Percentiles rank a stretch among this genome's conserved stretches.
Evolutionary conservation across 2,329 filamentous ascomycete species (phyloP).

Genomic region (Penicillium hordei): DNA sequence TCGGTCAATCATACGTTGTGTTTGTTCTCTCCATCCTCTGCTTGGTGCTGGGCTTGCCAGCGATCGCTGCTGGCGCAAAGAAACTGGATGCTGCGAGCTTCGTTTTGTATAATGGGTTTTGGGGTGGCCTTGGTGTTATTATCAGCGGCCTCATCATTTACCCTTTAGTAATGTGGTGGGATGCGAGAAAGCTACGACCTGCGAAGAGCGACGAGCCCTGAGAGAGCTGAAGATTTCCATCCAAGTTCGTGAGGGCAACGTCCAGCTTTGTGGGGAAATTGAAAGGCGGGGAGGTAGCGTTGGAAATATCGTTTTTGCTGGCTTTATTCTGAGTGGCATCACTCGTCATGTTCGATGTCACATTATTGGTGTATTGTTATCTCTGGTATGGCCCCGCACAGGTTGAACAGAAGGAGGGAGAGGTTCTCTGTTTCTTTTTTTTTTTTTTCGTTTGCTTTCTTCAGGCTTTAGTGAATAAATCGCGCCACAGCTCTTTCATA

Average conservation of each 20-base stretch:
- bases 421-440: background rate
- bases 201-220: background rate
- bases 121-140: background rate
- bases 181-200: background rate
- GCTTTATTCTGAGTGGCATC: background rate
- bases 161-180: background rate
- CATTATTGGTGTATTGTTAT: background rate
- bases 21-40: background rate
- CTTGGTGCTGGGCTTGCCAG: background rate
- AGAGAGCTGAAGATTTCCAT: background rate
- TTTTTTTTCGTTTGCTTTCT: background rate
- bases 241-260: no score
- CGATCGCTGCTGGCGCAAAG: background rate
- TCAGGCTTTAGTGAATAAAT: conserved; percentile 59
- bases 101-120: background rate
- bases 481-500: conserved; percentile 84
- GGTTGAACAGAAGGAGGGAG: background rate
- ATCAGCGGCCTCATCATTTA: background rate
- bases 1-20: background rate
- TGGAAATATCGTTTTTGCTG: background rate
- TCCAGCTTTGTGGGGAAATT: no score
- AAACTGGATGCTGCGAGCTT: background rate
- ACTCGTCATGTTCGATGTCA: background rate
- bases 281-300: background rate
- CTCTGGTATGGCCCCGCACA: background rate